Percentiles rank a stretch among this genome's conserved stretches.
Evolutionary conservation across 73 alveolate genomes (phyloP).

Genomic region (Paraurostyla sp.): DNA sequence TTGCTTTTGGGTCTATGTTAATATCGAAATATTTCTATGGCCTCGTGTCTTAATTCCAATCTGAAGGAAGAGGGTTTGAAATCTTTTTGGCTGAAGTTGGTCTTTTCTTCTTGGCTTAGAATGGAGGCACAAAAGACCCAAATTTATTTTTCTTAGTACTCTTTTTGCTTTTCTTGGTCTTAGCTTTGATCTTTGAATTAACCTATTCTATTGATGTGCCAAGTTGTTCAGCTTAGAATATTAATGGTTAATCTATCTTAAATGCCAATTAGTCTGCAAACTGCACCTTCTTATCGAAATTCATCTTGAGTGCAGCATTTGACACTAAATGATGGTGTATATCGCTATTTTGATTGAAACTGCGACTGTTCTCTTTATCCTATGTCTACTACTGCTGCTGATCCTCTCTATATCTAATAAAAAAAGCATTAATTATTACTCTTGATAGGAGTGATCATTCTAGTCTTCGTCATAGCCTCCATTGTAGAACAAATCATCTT

Average conservation of each 20-base stretch:
- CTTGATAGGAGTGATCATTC: not conserved
- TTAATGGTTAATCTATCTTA: not conserved
- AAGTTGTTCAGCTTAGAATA: constrained; percentile 23
- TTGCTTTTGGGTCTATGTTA: constrained; percentile 34
- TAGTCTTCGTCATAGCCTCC: too few relatives aligned
- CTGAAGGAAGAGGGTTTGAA: not conserved
- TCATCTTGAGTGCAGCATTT: constrained; percentile 45
- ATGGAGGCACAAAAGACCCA: not conserved
- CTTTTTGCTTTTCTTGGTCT: not conserved
- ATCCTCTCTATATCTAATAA: not conserved
- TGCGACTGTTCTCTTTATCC: not conserved
- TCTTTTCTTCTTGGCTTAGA: not conserved
- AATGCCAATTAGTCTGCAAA: constrained; percentile 33
- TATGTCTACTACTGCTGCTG: too few relatives aligned
- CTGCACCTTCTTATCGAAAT: constrained; percentile 41
- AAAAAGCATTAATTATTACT: too few relatives aligned
- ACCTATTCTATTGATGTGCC: constrained; percentile 13
- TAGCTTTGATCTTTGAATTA: not conserved
- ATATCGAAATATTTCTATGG: constrained; percentile 37
- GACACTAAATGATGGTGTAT: not conserved
- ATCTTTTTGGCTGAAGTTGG: not conserved
- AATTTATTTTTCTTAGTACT: not conserved
- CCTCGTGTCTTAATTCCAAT: constrained; percentile 38
- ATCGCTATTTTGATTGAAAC: too few relatives aligned
- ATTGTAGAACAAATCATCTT: not conserved